Conservation (phyloP, 1,284 basidiomycete genomes). For the Cerioporus squamosus region DNA sequence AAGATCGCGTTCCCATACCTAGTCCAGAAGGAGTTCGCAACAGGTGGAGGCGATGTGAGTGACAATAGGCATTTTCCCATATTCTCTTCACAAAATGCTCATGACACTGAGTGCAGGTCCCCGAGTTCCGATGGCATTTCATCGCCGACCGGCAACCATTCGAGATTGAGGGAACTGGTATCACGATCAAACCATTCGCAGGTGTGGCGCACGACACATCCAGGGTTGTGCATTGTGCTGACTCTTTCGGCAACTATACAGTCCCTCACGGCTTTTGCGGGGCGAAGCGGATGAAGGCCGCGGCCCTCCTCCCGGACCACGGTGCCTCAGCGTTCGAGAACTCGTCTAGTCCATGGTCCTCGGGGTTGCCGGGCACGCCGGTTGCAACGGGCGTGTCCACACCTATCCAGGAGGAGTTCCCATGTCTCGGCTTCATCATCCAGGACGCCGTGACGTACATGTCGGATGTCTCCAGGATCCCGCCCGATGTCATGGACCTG, state of each 20-base stretch:
- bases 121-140: conserved; percentile 81
- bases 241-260: not conserved
- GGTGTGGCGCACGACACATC: conserved; percentile 43
- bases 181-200: conserved; percentile 67
- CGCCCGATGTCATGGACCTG: conserved; percentile 65
- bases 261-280: conserved; percentile 9
- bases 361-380: conserved; percentile 34
- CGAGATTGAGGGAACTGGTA: conserved; percentile 64
- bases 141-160: conserved; percentile 68
- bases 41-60: conserved; percentile 78
- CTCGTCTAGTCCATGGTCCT: conserved; percentile 50
- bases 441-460: conserved; percentile 68
- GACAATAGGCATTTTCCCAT: conserved; percentile 4
- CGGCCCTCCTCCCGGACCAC: conserved; percentile 44
- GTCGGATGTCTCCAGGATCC: conserved; percentile 77
- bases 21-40: conserved; percentile 73
- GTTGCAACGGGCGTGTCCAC: conserved; percentile 16
- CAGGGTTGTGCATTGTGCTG: conserved; percentile 4
- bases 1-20: conserved; percentile 78
- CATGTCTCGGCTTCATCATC: conserved; percentile 78
- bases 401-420: conserved; percentile 39
- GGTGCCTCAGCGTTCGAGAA: conserved; percentile 30
- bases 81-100: not conserved
- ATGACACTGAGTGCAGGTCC: conserved; percentile 51
- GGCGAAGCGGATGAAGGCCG: not conserved